These are phyloP conservation scores for Microdochium trichocladiopsis DNA, from an alignment of 2,329 filamentous ascomycete genomes.

Conservation along the genomic window DNA sequence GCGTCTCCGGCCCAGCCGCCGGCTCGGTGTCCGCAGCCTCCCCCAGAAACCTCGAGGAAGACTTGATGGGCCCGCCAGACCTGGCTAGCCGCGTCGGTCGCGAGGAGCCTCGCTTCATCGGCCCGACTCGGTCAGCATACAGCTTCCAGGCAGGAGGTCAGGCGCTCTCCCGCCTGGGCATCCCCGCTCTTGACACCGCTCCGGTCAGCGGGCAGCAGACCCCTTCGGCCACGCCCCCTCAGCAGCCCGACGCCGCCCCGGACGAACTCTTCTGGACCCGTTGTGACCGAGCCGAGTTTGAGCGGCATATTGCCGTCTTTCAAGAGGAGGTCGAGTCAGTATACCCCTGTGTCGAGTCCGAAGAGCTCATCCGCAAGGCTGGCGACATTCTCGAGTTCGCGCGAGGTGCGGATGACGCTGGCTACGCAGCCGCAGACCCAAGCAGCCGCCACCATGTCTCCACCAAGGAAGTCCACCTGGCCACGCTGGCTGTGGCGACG, in stretches of 20 bases:
- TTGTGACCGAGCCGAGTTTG: conserved; percentile 16
- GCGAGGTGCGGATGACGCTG: background rate
- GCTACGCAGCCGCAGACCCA: background rate
- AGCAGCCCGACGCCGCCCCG: conserved; percentile 1
- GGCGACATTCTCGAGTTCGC: conserved; percentile 5
- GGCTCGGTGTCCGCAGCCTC: too few species aligned
- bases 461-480: conserved; percentile 22
- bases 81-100: too few species aligned
- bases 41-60: too few species aligned
- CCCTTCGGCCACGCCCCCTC: background rate
- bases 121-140: conserved; percentile 25
- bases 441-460: conserved; percentile 4
- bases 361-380: conserved; percentile 14
- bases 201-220: conserved; percentile 11
- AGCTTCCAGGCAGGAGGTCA: conserved; percentile 25
- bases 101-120: conserved; percentile 26
- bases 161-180: conserved; percentile 26
- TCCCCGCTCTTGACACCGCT: conserved; percentile 17
- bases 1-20: too few species aligned
- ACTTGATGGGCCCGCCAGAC: too few species aligned
- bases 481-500: conserved; percentile 24
- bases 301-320: conserved; percentile 25
- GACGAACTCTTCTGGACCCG: conserved; percentile 14
- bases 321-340: conserved; percentile 31
- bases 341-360: conserved; percentile 24